phyloP scores from a whole-genome alignment of 75 land plant species.

The Cupressus sempervirens region DNA sequence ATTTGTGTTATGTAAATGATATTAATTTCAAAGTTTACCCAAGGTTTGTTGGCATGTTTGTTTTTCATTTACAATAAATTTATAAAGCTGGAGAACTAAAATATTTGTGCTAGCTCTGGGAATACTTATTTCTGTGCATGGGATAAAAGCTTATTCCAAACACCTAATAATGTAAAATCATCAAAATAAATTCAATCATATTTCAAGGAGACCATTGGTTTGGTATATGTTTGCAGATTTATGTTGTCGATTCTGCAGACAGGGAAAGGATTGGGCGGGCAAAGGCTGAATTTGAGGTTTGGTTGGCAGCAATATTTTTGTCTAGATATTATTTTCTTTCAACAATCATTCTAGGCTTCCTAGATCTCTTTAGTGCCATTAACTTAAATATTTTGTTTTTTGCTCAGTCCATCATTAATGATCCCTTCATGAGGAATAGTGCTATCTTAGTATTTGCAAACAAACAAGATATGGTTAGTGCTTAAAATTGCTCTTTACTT shows the following conservation, averaged over 20 bases:
- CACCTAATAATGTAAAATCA: background rate
- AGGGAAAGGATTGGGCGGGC: conserved; percentile 49
- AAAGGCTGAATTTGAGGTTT: conserved; percentile 43
- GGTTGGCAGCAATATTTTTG: background rate
- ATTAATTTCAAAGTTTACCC: background rate
- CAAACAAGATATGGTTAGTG: conserved; percentile 49
- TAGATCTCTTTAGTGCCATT: background rate
- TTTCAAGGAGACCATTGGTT: background rate
- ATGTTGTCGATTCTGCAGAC: conserved; percentile 54
- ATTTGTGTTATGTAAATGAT: background rate
- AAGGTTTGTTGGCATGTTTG: background rate
- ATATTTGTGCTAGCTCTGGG: background rate
- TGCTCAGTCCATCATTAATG: conserved; percentile 37
- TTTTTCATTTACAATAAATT: background rate
- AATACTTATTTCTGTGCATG: background rate
- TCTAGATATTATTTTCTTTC: background rate
- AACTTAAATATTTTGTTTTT: background rate
- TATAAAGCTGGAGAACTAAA: background rate
- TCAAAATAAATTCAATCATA: background rate
- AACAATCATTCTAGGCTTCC: background rate
- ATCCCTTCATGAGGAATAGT: conserved; percentile 56
- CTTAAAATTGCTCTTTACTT: background rate
- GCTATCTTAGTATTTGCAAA: conserved; percentile 59
- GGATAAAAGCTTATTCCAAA: background rate
- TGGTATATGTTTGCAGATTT: conserved; percentile 23